Percentiles rank a stretch among this genome's conserved stretches.
Evolutionary conservation across 2,329 filamentous ascomycete species (phyloP).

Genomic region (Calonectria crousiana): DNA sequence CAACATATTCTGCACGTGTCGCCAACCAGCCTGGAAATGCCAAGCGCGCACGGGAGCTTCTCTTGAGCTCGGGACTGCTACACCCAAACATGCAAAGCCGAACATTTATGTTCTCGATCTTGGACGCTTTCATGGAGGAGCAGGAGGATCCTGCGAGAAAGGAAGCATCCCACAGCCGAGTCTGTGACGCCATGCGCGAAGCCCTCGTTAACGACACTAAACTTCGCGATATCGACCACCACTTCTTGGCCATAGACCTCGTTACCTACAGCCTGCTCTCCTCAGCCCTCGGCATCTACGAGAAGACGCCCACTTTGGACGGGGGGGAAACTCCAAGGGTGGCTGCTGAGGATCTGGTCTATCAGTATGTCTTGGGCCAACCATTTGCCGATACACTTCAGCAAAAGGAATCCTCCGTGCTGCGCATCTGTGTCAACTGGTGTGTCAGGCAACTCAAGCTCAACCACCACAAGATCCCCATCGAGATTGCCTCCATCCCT

Average conservation of each 20-base stretch:
- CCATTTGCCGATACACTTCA: slow-evolving; percentile 28
- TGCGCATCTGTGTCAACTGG: slow-evolving; percentile 36
- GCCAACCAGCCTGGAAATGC: slow-evolving; percentile 35
- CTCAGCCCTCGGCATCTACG: slow-evolving; percentile 36
- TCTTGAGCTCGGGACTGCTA: slow-evolving; percentile 7
- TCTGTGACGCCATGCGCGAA: slow-evolving; percentile 22
- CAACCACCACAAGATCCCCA: slow-evolving; percentile 27
- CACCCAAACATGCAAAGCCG: background rate
- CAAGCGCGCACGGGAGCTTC: slow-evolving; percentile 25
- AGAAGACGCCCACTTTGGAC: slow-evolving; percentile 10
- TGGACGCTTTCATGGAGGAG: slow-evolving; percentile 33
- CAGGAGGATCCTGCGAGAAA: slow-evolving; percentile 24
- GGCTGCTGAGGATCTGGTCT: slow-evolving; percentile 31
- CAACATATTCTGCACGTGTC: slow-evolving; percentile 36
- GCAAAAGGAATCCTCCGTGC: slow-evolving; percentile 15
- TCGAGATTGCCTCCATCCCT: slow-evolving; percentile 28
- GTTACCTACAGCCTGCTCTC: slow-evolving; percentile 37
- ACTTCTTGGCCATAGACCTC: slow-evolving; percentile 36
- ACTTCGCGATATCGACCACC: slow-evolving; percentile 25
- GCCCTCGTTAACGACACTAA: slow-evolving; percentile 23
- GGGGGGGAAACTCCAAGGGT: slow-evolving; percentile 17
- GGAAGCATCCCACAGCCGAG: background rate
- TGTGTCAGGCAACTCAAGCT: slow-evolving; percentile 35
- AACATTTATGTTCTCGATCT: slow-evolving; percentile 34
- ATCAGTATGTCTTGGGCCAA: slow-evolving; percentile 37